Evolutionary conservation across 1,284 basidiomycete genomes (phyloP), one percentile per base, ranked within the genome.

Genomic region (Cutaneotrichosporon mucoides): DNA sequence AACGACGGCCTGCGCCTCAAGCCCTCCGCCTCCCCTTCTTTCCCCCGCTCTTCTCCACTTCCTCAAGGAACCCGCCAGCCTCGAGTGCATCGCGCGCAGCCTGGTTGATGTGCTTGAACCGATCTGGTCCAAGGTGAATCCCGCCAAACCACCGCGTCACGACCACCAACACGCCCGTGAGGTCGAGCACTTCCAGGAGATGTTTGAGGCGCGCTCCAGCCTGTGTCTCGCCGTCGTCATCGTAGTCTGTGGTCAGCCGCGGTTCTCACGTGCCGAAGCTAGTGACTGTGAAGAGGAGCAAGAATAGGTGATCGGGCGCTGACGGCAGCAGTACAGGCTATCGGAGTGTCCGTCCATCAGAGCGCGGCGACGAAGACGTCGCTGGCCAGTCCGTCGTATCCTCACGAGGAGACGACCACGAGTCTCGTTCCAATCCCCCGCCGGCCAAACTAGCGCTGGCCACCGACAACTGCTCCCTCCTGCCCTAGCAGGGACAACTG

Each of bases 81-180:
- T 92, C 88, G 10, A 94, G 80, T 0, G 91, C 91, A 69, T 90
- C 89, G 16, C 92, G 81, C 7, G 91, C 92, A 4, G 88, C 90
- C 72, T 92, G 89, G 69, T 90, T 92, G 71, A 93, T 93, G 66
- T 92, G 88, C 73, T 93, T 94, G 81, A 94, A 95, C 34, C 92
- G 82, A 73, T 94, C 91, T 0, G 92, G 85, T 1, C 92, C 90
- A 0, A 94, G 81, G 63, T 88, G 87, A 24, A 87, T 88, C 1
- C 79, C 78, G 36, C 74, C 74, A 56, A 69, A 79, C 77, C 80
- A 81, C 34, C 80, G 67, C 12, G 76, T 73, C 10, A 94, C 91
- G 36, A 93, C 79, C 11, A 95, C 88, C 5, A 95, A 80, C 9
- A 93, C 88, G 68, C 92, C 86, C 53, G 72, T 69, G 3, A 75